Evolutionary conservation across 768 basidiomycete genomes (phyloP), one percentile per base, ranked within the genome.

Genomic region (Leucocoprinus birnbaumii): DNA sequence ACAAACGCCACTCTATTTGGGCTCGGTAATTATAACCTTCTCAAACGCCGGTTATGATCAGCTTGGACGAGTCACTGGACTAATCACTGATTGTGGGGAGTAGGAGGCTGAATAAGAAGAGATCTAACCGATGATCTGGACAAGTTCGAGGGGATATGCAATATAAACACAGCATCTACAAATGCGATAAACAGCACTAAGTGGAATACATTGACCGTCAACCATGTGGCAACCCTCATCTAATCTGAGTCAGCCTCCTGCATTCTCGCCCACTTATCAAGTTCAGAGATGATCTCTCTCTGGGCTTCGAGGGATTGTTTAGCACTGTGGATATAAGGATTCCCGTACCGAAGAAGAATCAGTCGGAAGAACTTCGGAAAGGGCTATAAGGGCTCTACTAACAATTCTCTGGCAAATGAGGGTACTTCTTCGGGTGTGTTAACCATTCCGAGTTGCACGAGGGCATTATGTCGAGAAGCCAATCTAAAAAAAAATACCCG

Each of bases 381-480:
- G 40, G 19, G 4, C n/a, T 21, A 11, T 27, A 43, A 5, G 31
- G 11, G 11, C 51, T 9, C 18, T 22, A 76, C 85, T 68, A 59
- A 89, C 87, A 90, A 89, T 27, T 80, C 72, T 52, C 76, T 74
- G 6, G 87, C 88, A 63, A 89, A 90, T 2, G 62, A 59, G 1
- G 80, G 69, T 3, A 87, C 67, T 41, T 87, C 79, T 10, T 68
- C 70, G 5, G 80, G 74, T 31, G 69, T 68, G 47, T 72, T 74
- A 61, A 91, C 80, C 66, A 84, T 75, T 9, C 82, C 85, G 2
- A 85, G 71, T 24, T 79, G 82, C 48, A 89, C 72, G 52, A 91
- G 73, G 1, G 87, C 88, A 43, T 72, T 70, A 63, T 82, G 79
- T 13, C 87, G 79, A 10, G 73, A 71, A 9, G 68, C 66, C 40